Conservation (phyloP, 2,329 filamentous ascomycete genomes). For the Didymella segeticola region DNA sequence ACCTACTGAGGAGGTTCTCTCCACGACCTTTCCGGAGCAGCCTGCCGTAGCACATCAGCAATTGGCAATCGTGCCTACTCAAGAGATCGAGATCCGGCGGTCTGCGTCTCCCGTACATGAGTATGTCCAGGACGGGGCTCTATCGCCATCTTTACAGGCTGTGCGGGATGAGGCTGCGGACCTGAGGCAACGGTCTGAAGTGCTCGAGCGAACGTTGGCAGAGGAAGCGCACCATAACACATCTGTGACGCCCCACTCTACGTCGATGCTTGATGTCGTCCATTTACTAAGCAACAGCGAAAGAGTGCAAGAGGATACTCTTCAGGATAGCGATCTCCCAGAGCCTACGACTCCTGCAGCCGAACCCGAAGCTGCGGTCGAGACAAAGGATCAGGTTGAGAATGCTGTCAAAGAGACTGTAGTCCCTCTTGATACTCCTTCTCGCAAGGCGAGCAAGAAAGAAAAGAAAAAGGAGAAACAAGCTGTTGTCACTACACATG, state of each 20-base stretch:
- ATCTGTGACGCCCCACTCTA: constrained; percentile 17
- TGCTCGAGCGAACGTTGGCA: constrained; percentile 30
- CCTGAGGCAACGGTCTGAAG: constrained; percentile 37
- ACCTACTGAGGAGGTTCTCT: constrained; percentile 3
- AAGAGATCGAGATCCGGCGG: not conserved
- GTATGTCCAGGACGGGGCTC: not conserved
- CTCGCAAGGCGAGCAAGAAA: constrained; percentile 31
- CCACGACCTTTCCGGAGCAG: constrained; percentile 4
- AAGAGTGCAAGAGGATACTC: constrained; percentile 38
- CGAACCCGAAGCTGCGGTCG: constrained; percentile 22
- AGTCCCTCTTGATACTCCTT: not conserved
- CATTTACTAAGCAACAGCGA: constrained; percentile 38
- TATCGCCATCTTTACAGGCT: constrained; percentile 35
- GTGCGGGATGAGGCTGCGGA: constrained; percentile 36
- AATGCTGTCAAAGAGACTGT: constrained; percentile 1
- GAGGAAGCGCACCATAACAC: constrained; percentile 17
- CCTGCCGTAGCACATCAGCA: not conserved
- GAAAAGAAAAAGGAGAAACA: constrained; percentile 32
- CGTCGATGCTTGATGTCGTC: constrained; percentile 38
- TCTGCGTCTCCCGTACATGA: not conserved
- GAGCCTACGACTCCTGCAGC: constrained; percentile 35
- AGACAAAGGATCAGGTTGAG: constrained; percentile 30
- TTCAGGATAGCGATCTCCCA: constrained; percentile 21
- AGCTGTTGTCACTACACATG: constrained; percentile 10
- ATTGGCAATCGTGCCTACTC: constrained; percentile 1